A percentile compares a stretch with the other conserved stretches of the same genome.
Evolutionary conservation across 148 eudicot genomes (phyloP).

Genomic region (Nepenthes mirabilis): DNA sequence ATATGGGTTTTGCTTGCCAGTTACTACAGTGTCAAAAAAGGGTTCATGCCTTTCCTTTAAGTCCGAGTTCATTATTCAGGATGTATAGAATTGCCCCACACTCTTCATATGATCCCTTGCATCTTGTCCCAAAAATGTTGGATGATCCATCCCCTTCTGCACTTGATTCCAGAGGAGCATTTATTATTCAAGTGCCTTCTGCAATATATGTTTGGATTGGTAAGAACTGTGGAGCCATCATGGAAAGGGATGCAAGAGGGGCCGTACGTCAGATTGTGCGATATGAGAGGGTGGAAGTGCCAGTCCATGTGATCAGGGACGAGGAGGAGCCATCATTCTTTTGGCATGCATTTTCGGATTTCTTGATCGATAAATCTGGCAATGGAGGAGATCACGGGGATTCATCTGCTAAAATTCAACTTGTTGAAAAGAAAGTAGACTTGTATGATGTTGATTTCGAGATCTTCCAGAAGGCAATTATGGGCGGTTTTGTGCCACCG

Average conservation of each 20-base stretch:
- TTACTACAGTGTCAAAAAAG: constrained; percentile 82
- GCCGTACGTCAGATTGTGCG: constrained; percentile 69
- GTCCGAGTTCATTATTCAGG: constrained; percentile 77
- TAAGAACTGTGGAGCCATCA: constrained; percentile 39
- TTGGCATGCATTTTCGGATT: constrained; percentile 40
- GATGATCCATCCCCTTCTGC: constrained; percentile 29
- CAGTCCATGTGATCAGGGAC: constrained; percentile 22
- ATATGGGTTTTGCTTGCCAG: constrained; percentile 97
- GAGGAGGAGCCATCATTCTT: constrained; percentile 73
- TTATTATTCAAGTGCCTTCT: constrained; percentile 68
- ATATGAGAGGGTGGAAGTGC: constrained; percentile 61
- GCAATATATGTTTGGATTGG: constrained; percentile 85
- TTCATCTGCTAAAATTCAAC: background rate
- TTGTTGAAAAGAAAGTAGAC: constrained; percentile 27
- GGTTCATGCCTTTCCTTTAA: constrained; percentile 59
- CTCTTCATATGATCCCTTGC: constrained; percentile 89
- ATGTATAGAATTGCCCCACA: constrained; percentile 96
- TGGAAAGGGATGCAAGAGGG: constrained; percentile 53
- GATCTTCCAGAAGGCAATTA: constrained; percentile 60
- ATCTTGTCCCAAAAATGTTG: constrained; percentile 89
- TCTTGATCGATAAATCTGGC: background rate
- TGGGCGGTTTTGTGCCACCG: constrained; percentile 70
- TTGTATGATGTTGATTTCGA: constrained; percentile 76
- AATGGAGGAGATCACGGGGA: constrained; percentile 7
- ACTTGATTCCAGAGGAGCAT: constrained; percentile 93